Conservation (phyloP, 2,329 filamentous ascomycete genomes). For the Colletotrichum sp. region DNA sequence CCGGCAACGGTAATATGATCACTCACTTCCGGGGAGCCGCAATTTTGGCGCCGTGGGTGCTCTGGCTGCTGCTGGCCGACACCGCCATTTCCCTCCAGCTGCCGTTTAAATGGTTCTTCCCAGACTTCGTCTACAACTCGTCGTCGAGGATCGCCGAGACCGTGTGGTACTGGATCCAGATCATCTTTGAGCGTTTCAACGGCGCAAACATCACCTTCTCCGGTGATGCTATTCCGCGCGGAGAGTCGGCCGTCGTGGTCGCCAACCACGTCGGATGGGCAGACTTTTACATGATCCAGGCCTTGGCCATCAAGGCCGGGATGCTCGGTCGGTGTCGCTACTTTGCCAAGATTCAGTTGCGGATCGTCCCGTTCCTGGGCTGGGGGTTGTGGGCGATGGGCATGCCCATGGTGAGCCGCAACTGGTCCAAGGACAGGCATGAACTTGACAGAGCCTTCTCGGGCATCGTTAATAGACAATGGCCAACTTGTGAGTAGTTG, state of each 20-base stretch:
- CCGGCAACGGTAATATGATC: conserved; percentile 26
- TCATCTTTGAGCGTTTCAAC: conserved; percentile 60
- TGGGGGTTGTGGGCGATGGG: conserved; percentile 71
- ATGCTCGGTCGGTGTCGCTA: conserved; percentile 69
- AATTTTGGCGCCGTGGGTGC: conserved; percentile 56
- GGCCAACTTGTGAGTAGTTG: conserved; percentile 60
- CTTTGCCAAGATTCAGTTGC: conserved; percentile 66
- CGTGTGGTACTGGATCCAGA: conserved; percentile 63
- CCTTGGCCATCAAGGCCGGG: conserved; percentile 53
- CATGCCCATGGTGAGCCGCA: conserved; percentile 66
- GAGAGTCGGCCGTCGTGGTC: conserved; percentile 66
- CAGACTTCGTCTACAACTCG: conserved; percentile 55
- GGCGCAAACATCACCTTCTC: conserved; percentile 58
- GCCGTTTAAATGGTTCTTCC: conserved; percentile 50
- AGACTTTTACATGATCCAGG: conserved; percentile 70
- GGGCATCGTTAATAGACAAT: conserved; percentile 54
- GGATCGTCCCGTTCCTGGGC: conserved; percentile 64
- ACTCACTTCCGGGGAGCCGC: conserved; percentile 47
- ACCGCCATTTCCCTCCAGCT: conserved; percentile 54
- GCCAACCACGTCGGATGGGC: conserved; percentile 66
- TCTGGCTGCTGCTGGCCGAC: conserved; percentile 57
- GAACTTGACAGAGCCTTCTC: conserved; percentile 64
- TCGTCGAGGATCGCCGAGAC: conserved; percentile 60
- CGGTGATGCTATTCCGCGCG: conserved; percentile 53
- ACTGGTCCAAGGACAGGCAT: conserved; percentile 61